phyloP scores from a whole-genome alignment of 208 protist species.

The Trypanosoma mega region DNA sequence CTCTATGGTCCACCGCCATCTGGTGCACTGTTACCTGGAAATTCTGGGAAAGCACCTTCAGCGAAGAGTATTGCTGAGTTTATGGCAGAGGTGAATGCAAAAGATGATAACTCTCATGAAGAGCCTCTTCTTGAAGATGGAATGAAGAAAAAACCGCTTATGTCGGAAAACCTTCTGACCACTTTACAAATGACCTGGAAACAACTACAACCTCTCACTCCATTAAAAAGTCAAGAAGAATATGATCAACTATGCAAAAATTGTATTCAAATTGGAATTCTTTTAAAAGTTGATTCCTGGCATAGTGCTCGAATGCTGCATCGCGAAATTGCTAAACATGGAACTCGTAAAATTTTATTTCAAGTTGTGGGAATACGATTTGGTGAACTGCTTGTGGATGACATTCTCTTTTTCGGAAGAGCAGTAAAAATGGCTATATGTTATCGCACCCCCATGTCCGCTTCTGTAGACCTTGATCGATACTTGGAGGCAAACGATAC shows the following conservation, averaged over 20 bases:
- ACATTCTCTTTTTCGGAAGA: constrained; percentile 74
- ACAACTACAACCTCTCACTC: constrained; percentile 40
- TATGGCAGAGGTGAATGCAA: constrained; percentile 22
- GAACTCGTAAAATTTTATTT: constrained; percentile 70
- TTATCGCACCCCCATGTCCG: constrained; percentile 65
- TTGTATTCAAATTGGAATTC: constrained; percentile 79
- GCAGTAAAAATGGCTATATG: constrained; percentile 76
- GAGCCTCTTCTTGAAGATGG: constrained; percentile 2
- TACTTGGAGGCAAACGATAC: constrained; percentile 63
- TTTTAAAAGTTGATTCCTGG: constrained; percentile 89
- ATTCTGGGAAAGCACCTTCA: not conserved
- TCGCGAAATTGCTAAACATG: constrained; percentile 61
- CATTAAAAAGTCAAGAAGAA: constrained; percentile 45
- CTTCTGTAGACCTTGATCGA: constrained; percentile 61
- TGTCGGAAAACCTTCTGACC: constrained; percentile 17
- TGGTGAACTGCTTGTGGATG: constrained; percentile 60
- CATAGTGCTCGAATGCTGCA: constrained; percentile 80
- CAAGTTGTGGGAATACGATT: constrained; percentile 80
- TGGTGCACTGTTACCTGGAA: not conserved
- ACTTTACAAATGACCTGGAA: constrained; percentile 50
- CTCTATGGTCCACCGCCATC: constrained; percentile 55
- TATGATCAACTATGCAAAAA: constrained; percentile 55
- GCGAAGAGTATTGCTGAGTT: constrained; percentile 29
- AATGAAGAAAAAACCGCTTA: not conserved
- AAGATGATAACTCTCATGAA: constrained; percentile 7